A percentile compares a stretch with the other conserved stretches of the same genome.
Evolutionary conservation across 441 rosid genomes (phyloP).

Genomic region (Adansonia gregorii): DNA sequence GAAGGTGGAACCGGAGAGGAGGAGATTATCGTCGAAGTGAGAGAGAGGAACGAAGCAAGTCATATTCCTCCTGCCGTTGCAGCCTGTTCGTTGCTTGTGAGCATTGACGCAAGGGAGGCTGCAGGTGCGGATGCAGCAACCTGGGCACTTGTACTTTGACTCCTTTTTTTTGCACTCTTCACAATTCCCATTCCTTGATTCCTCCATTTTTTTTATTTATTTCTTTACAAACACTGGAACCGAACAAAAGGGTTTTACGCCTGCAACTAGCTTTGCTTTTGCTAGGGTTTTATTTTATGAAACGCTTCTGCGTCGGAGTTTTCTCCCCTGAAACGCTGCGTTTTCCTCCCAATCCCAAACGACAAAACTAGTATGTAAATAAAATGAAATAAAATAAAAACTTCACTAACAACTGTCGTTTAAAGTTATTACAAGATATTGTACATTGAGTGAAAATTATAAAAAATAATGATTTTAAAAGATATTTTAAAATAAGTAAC

Average conservation of each 20-base stretch:
- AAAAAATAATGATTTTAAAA: too few relatives aligned
- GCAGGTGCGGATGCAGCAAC: slow-evolving; percentile 73
- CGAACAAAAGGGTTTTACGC: background rate
- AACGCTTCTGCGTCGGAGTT: background rate
- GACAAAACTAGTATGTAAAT: background rate
- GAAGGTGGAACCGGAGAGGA: slow-evolving; percentile 57
- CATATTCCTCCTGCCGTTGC: slow-evolving; percentile 60
- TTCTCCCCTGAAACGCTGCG: background rate
- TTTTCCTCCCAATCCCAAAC: background rate
- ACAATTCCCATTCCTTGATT: slow-evolving; percentile 35
- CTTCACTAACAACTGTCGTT: too few relatives aligned
- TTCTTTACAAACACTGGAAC: too few relatives aligned
- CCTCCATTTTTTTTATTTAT: slow-evolving; percentile 24
- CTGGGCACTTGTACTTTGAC: slow-evolving; percentile 85
- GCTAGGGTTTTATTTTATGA: background rate
- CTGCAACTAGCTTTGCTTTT: background rate
- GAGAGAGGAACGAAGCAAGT: slow-evolving; percentile 71
- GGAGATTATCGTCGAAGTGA: slow-evolving; percentile 60
- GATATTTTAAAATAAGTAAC: too few relatives aligned
- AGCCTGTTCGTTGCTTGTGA: slow-evolving; percentile 75
- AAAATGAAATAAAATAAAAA: too few relatives aligned
- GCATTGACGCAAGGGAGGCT: slow-evolving; percentile 74
- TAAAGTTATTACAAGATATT: too few relatives aligned
- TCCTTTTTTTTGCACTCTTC: slow-evolving; percentile 61
- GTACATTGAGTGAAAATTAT: too few relatives aligned